phyloP scores from a whole-genome alignment of 2,329 filamentous ascomycete genomes.

The Colletotrichum sp. region DNA sequence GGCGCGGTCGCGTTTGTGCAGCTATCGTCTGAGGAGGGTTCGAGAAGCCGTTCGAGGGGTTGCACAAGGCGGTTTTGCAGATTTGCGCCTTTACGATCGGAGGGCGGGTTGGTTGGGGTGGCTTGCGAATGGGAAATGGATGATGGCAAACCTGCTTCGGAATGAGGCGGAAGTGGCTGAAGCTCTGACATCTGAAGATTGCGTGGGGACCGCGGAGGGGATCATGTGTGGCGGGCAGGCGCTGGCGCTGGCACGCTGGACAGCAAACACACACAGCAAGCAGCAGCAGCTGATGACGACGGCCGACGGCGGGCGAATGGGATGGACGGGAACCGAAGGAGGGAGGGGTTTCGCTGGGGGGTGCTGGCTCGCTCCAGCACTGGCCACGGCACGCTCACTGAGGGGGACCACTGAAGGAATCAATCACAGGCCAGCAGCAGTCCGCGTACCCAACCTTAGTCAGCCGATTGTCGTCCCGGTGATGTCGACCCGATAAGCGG shows the following conservation, averaged over 20 bases:
- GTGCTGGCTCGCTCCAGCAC: neutral
- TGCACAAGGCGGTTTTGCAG: neutral
- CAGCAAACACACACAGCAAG: neutral
- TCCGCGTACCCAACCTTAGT: slow-evolving; percentile 2
- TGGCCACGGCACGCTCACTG: neutral
- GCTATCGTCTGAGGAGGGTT: neutral
- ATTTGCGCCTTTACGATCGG: neutral
- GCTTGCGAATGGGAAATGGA: neutral
- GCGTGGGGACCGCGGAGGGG: neutral
- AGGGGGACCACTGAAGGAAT: neutral
- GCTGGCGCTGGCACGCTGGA: neutral
- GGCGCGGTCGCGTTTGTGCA: neutral
- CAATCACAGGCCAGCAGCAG: neutral
- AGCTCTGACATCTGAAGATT: slow-evolving; percentile 20
- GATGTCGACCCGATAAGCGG: slow-evolving; percentile 23
- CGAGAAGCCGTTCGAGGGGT: neutral
- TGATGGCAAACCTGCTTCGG: slow-evolving; percentile 17
- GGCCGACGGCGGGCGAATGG: slow-evolving; percentile 8
- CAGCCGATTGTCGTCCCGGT: slow-evolving; percentile 34
- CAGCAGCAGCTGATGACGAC: slow-evolving; percentile 9
- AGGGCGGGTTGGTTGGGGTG: neutral
- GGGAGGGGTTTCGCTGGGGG: neutral
- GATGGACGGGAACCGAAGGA: neutral
- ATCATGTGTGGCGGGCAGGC: slow-evolving; percentile 1
- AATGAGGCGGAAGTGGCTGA: slow-evolving; percentile 17